Evolutionary conservation across 23 red algal species (phyloP).

Genomic region (Pyropia haitanensis): DNA sequence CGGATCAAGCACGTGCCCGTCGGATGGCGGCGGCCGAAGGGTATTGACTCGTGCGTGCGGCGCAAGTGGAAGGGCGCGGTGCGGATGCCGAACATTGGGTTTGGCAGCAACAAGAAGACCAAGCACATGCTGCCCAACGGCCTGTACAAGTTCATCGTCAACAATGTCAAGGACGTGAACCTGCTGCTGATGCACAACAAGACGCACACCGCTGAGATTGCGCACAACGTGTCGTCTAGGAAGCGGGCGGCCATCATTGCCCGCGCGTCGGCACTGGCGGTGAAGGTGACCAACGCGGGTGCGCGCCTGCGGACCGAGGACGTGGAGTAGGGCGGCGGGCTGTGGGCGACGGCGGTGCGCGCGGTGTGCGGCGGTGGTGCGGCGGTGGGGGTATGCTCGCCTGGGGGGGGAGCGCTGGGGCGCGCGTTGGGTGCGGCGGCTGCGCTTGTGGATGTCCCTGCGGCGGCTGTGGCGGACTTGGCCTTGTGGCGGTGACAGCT

Average conservation of each 20-base stretch:
- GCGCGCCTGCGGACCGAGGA: conserved; percentile 59
- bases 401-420: too few species aligned
- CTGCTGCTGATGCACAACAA: conserved; percentile 92
- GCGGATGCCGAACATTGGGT: conserved; percentile 98
- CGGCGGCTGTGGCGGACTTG: neutral
- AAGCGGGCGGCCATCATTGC: conserved; percentile 82
- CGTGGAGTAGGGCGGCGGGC: conserved; percentile 35
- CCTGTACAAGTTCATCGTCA: conserved; percentile 89
- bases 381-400: neutral
- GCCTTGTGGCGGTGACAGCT: neutral
- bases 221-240: conserved; percentile 57
- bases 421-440: too few species aligned
- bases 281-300: conserved; percentile 79
- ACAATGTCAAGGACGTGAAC: conserved; percentile 83
- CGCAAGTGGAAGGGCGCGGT: conserved; percentile 81
- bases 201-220: conserved; percentile 82
- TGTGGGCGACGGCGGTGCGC: neutral
- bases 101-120: conserved; percentile 77
- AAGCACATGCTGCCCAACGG: conserved; percentile 88
- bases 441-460: neutral
- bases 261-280: conserved; percentile 74
- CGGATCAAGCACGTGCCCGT: conserved; percentile 73
- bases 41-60: conserved; percentile 92
- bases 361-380: neutral
- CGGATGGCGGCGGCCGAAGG: conserved; percentile 92